phyloP scores from a whole-genome alignment of 2,329 filamentous ascomycete species.

The Huntiella bhutanensis region DNA sequence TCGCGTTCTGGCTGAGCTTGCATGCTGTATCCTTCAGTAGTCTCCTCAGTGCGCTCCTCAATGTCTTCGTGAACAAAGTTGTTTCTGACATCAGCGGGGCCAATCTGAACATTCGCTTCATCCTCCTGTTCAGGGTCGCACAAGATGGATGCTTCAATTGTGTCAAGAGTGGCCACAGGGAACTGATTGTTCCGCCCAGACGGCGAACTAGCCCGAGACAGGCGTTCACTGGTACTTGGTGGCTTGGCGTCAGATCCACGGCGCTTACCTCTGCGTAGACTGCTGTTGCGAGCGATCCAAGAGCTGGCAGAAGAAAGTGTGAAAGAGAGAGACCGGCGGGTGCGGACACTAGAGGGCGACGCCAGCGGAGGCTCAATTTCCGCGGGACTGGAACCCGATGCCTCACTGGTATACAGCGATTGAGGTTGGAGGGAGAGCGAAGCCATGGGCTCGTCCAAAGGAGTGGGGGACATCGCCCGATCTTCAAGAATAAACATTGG shows the following conservation, averaged over 20 bases:
- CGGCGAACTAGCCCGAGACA: constrained; percentile 4
- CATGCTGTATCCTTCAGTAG: background rate
- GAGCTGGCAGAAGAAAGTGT: constrained; percentile 36
- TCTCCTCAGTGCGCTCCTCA: constrained; percentile 2
- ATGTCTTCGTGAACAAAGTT: background rate
- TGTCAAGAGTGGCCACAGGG: constrained; percentile 9
- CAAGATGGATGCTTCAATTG: constrained; percentile 11
- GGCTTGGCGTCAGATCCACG: constrained; percentile 14
- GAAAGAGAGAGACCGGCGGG: constrained; percentile 34
- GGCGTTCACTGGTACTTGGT: background rate
- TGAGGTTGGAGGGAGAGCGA: background rate
- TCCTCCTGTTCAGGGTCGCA: constrained; percentile 6
- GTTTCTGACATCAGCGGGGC: background rate
- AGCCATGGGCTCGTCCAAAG: background rate
- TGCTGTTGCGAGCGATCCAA: constrained; percentile 38
- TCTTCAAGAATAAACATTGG: constrained; percentile 2
- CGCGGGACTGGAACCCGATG: background rate
- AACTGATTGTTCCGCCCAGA: constrained; percentile 6
- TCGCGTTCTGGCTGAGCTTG: constrained; percentile 1
- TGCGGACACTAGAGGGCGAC: background rate
- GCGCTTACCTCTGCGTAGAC: constrained; percentile 36
- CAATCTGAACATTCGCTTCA: background rate
- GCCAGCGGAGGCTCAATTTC: background rate
- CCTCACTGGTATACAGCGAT: background rate
- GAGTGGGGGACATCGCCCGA: background rate